Conservation (phyloP, 371 early-diverging fungal genomes). For the Rhizopus arrhizus region DNA sequence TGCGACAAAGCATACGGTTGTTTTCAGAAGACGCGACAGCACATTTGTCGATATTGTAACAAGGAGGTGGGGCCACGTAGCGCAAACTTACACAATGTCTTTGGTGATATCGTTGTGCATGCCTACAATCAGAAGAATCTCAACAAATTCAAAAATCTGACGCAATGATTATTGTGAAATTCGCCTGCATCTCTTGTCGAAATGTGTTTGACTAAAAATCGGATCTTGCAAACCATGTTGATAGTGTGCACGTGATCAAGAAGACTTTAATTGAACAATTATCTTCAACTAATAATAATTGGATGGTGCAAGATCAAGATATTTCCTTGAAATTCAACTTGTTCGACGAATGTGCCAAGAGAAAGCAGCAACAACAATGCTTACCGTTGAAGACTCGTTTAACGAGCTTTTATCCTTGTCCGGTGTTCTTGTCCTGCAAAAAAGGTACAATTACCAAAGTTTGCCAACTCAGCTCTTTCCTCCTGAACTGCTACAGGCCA, state of each 20-base stretch:
- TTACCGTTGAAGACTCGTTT: constrained; percentile 4
- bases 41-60: constrained; percentile 4
- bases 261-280: background rate
- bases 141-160: constrained; percentile 4
- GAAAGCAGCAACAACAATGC: background rate
- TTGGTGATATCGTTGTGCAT: constrained; percentile 6
- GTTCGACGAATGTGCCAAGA: constrained; percentile 2
- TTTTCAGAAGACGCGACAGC: constrained; percentile 4
- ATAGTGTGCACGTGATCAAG: background rate
- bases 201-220: constrained; percentile 5
- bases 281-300: background rate
- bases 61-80: constrained; percentile 9
- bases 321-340: constrained; percentile 10
- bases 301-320: constrained; percentile 9
- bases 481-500: constrained; percentile 9
- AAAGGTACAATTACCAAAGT: constrained; percentile 15
- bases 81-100: background rate
- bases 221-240: constrained; percentile 8
- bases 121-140: constrained; percentile 11
- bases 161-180: constrained; percentile 4
- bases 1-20: constrained; percentile 10
- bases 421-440: constrained; percentile 21
- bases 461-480: constrained; percentile 10
- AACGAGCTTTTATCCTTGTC: constrained; percentile 18
- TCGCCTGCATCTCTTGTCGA: constrained; percentile 9